These are phyloP conservation scores for Teratosphaeria destructans DNA, from an alignment of 2,329 filamentous ascomycete genomes.

Conservation along the genomic window DNA sequence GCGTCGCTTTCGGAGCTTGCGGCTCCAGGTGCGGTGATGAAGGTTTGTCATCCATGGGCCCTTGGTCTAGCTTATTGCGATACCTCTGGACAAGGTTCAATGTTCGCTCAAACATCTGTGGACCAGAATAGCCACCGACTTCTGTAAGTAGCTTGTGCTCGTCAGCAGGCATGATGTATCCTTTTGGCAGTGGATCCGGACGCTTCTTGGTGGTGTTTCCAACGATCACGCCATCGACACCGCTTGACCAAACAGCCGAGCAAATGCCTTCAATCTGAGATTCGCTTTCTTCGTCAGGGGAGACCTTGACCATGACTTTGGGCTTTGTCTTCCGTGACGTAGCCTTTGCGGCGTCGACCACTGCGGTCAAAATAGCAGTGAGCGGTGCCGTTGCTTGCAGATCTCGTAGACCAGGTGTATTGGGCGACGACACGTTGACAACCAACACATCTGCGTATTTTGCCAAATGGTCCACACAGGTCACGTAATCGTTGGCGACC, in stretches of 20 bases:
- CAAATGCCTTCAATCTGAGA: constrained; percentile 81
- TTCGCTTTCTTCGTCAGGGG: constrained; percentile 82
- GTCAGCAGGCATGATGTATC: constrained; percentile 48
- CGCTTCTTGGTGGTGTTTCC: constrained; percentile 91
- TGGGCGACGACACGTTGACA: constrained; percentile 94
- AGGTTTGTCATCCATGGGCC: constrained; percentile 22
- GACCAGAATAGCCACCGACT: constrained; percentile 82
- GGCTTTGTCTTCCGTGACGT: constrained; percentile 63
- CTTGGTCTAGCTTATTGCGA: constrained; percentile 42
- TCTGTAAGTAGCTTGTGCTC: constrained; percentile 63
- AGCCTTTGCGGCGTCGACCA: constrained; percentile 65
- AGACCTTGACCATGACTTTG: constrained; percentile 94
- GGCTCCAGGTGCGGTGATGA: neutral
- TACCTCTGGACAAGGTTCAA: constrained; percentile 71
- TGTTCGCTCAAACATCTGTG: constrained; percentile 75
- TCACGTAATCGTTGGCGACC: constrained; percentile 71
- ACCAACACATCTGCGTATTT: constrained; percentile 92
- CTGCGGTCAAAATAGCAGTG: constrained; percentile 67
- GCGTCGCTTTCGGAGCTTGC: neutral
- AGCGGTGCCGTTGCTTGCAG: constrained; percentile 78
- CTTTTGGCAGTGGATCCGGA: constrained; percentile 57
- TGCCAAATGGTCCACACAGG: constrained; percentile 72
- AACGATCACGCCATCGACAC: constrained; percentile 91
- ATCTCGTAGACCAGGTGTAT: constrained; percentile 82
- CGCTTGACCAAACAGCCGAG: constrained; percentile 68